Evolutionary conservation across 352 stramenopile species (phyloP).

Genomic region (Peronosclerospora sorghi): DNA sequence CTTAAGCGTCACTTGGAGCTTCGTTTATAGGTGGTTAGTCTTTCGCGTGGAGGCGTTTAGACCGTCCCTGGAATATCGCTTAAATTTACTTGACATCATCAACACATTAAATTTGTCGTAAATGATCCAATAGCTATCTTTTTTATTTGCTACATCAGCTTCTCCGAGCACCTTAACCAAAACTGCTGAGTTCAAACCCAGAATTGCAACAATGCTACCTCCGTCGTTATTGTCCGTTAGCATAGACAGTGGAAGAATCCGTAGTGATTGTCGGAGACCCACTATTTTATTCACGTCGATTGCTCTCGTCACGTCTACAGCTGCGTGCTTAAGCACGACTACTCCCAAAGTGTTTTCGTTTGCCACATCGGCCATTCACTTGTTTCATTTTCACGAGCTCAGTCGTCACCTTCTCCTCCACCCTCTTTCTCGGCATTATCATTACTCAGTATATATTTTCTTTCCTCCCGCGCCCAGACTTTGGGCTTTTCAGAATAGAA

Average conservation of each 20-base stretch:
- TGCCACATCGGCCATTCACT: conserved; percentile 10
- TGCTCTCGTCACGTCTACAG: conserved; percentile 9
- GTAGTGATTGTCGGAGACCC: conserved; percentile 1
- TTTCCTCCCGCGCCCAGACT: conserved; percentile 13
- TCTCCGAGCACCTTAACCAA: not conserved
- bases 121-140: too few relatives aligned
- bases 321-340: conserved; percentile 22
- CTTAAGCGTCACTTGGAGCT: too few relatives aligned
- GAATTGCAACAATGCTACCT: not conserved
- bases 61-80: too few relatives aligned
- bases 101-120: too few relatives aligned
- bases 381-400: conserved; percentile 12
- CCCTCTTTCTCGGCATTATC: conserved; percentile 10
- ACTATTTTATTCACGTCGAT: conserved; percentile 5
- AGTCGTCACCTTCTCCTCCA: conserved; percentile 3
- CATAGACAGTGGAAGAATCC: conserved; percentile 1
- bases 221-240: conserved; percentile 5
- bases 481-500: conserved; percentile 6
- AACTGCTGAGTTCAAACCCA: not conserved
- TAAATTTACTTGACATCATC: too few relatives aligned
- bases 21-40: too few relatives aligned
- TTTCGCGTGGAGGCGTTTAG: too few relatives aligned
- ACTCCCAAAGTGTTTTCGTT: conserved; percentile 16
- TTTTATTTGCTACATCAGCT: conserved; percentile 20
- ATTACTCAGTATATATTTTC: conserved; percentile 6